These are phyloP conservation scores for Gnaphalium uliginosum DNA, from an alignment of 129 eudicot genomes.

Conservation along the genomic window DNA sequence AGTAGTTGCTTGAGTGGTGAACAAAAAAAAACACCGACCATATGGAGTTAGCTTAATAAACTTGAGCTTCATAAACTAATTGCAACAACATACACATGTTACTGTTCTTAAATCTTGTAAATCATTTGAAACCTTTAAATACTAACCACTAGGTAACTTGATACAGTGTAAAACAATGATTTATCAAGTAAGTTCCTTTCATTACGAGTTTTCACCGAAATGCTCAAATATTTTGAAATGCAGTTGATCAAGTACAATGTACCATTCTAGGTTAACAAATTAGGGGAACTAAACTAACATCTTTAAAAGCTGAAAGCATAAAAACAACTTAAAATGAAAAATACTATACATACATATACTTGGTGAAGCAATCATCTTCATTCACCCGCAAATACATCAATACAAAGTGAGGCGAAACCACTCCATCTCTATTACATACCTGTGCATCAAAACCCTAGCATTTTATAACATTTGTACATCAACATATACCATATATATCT, in stretches of 20 bases:
- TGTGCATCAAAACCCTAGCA: constrained; percentile 24
- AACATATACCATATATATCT: not conserved
- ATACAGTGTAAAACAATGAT: too few species aligned
- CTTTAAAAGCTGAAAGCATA: not conserved
- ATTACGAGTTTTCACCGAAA: too few species aligned
- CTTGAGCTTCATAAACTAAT: too few species aligned
- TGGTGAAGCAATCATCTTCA: constrained; percentile 51
- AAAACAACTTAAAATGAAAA: not conserved
- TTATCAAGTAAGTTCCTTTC: too few species aligned
- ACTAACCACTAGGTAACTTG: not conserved
- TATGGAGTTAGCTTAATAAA: too few species aligned
- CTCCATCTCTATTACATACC: constrained; percentile 48
- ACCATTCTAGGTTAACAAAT: not conserved
- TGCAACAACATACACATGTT: too few species aligned
- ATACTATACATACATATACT: constrained; percentile 47
- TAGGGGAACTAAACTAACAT: not conserved
- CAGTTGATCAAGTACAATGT: constrained; percentile 2
- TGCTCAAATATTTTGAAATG: not conserved
- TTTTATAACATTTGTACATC: constrained; percentile 8
- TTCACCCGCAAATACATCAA: constrained; percentile 46
- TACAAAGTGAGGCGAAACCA: constrained; percentile 48
- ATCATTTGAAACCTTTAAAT: not conserved
- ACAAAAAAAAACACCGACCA: too few species aligned
- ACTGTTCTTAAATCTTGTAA: too few species aligned
- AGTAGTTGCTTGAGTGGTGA: not conserved